These are phyloP conservation scores for Gymnopilus junonius DNA, from an alignment of 768 basidiomycete species.

Conservation along the genomic window DNA sequence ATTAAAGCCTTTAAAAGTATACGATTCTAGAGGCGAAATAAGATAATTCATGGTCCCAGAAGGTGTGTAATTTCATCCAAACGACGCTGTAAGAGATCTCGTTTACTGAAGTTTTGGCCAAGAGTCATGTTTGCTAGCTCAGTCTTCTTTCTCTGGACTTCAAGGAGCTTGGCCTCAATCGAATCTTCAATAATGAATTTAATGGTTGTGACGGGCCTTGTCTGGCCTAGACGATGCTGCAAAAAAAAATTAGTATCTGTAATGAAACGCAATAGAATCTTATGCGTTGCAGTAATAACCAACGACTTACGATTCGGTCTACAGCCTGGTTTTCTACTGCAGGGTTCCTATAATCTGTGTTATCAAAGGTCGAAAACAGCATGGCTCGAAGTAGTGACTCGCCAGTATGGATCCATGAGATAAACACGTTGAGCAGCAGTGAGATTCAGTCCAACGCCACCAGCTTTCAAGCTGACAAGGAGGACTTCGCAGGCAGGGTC, in stretches of 20 bases:
- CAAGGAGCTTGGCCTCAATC: constrained; percentile 90
- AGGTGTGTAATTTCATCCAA: constrained; percentile 86
- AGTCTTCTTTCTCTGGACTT: constrained; percentile 95
- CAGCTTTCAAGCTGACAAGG: constrained; percentile 94
- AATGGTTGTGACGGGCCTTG: constrained; percentile 85
- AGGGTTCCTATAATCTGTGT: constrained; percentile 70
- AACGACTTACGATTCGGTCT: constrained; percentile 84
- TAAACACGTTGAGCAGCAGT: constrained; percentile 94
- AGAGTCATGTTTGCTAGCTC: constrained; percentile 94
- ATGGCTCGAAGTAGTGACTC: constrained; percentile 23
- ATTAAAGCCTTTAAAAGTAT: constrained; percentile 25
- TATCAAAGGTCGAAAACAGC: constrained; percentile 2
- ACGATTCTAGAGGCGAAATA: constrained; percentile 29
- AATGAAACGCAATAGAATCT: neutral
- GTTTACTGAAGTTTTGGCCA: constrained; percentile 84
- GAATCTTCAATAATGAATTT: constrained; percentile 94
- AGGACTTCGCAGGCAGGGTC: constrained; percentile 93
- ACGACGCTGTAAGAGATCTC: constrained; percentile 84
- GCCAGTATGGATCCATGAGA: constrained; percentile 98
- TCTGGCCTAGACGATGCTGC: constrained; percentile 96
- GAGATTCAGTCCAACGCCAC: constrained; percentile 95
- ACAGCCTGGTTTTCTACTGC: constrained; percentile 98
- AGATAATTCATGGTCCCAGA: constrained; percentile 51
- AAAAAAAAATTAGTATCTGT: neutral
- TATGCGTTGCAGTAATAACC: neutral